Evolutionary conservation across 164 flowering plant species (phyloP).

Genomic region (Umbilicus rupestris): DNA sequence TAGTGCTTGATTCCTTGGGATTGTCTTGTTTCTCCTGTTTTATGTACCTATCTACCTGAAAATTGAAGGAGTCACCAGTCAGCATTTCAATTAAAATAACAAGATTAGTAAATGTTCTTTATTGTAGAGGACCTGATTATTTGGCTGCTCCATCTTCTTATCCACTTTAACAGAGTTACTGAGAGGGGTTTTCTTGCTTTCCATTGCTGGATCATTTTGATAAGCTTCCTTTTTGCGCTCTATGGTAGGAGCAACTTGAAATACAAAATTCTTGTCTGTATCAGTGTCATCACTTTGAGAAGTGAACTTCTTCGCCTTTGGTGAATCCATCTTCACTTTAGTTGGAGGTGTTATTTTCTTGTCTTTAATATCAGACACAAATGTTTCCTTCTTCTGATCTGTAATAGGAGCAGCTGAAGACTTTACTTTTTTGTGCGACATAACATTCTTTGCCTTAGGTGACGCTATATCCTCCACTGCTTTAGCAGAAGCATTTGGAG

Average conservation of each 20-base stretch:
- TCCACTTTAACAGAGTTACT: conserved; percentile 28
- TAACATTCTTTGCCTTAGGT: not conserved
- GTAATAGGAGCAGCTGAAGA: not conserved
- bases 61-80: not conserved
- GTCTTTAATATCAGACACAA: not conserved
- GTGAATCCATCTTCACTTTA: not conserved
- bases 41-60: not conserved
- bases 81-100: not conserved
- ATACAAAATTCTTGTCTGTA: not conserved
- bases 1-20: not conserved
- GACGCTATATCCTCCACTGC: conserved; percentile 17
- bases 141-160: not conserved
- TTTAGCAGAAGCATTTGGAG: conserved; percentile 20
- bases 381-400: not conserved
- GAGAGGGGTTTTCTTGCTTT: conserved; percentile 13
- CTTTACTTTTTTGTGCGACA: not conserved
- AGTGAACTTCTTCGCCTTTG: not conserved
- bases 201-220: not conserved
- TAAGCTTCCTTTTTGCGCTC: not conserved
- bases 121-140: not conserved
- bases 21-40: not conserved
- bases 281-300: not conserved
- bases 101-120: not conserved
- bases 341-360: no score
- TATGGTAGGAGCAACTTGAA: not conserved